Evolutionary conservation across 495 filamentous ascomycete genomes (phyloP), one percentile per base, ranked within the genome.

Genomic region (Echria macrotheca): DNA sequence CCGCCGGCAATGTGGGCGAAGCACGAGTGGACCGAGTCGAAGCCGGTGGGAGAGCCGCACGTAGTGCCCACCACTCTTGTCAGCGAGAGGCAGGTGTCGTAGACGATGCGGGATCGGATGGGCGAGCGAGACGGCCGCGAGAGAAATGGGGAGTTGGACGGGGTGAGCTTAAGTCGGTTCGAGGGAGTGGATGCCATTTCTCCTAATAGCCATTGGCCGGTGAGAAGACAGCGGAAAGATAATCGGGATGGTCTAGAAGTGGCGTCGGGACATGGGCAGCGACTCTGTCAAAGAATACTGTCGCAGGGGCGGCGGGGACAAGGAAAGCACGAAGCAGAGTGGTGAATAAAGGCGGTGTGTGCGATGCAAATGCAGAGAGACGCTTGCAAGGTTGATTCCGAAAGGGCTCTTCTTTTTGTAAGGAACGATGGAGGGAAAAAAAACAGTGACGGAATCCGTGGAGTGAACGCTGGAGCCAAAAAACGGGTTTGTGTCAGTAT

Each of bases 1-100:
- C 89, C 91, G 32, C 93, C 94, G 8, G 93, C 93, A 52, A 88
- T 90, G 64, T 91, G 88, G 21, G 87, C 91, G 61, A 98, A 95
- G 41, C 77, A 80, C 25, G 84, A 80, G 12, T 84, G 74, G 39
- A 89, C 79, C 44, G 79, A 78, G 59, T 94, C 91, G 65, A 98
- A 95, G 44, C 84, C 90, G 66, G 87, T 90, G 14, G 87, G 83
- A 4, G 89, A 86, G 50, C 70, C 79, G 47, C 87, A 90, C 10
- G 91, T 94, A 14, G 89, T 91, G 12, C 91, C 91, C 56, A 97
- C 86, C 28, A 97, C 87, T 29, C 85, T 81, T 58, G 83, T 82
- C 24, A 96, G 75, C 24, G 83, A 83, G 18, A 96, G 73, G 23
- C 74, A 76, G 44, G 73, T 69, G 32, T 79, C 75, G 54, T 64